Percentiles rank a stretch among this genome's conserved stretches.
phyloP scores from a whole-genome alignment of 345 rosid genomes.

The Sisymbrium altissimum region DNA sequence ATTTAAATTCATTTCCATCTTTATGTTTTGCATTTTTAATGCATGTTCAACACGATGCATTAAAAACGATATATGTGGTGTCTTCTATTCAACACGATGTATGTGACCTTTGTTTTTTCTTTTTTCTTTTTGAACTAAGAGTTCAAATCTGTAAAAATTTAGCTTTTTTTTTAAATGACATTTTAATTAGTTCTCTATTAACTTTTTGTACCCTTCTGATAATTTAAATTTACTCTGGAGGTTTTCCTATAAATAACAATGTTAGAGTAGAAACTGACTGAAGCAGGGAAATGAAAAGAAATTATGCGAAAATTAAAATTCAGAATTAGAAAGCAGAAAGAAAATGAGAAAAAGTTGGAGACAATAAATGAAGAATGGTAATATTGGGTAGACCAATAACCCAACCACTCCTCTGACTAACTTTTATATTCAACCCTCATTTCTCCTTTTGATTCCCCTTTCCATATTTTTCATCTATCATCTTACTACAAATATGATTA shows the following conservation, averaged over 20 bases:
- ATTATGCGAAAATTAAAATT: not conserved
- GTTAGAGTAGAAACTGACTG: not conserved
- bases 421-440: slow-evolving; percentile 33
- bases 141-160: not conserved
- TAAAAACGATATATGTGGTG: no score
- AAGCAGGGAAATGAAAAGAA: not conserved
- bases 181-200: not conserved
- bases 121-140: not conserved
- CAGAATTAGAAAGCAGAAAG: not conserved
- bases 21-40: not conserved
- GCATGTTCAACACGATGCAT: not conserved
- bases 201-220: not conserved
- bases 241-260: not conserved
- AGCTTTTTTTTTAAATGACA: not conserved
- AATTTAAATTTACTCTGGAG: not conserved
- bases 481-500: slow-evolving; percentile 21
- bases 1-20: no score
- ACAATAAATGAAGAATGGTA: slow-evolving; percentile 42
- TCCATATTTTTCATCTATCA: slow-evolving; percentile 15
- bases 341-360: slow-evolving; percentile 6
- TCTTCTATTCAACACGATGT: not conserved
- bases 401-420: slow-evolving; percentile 84
- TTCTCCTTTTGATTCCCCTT: slow-evolving; percentile 60
- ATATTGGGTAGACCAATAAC: slow-evolving; percentile 65
- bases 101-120: not conserved